Base-by-base conservation (phyloP, 169 alveolate species). In the Plasmodium falciparum region DNA sequence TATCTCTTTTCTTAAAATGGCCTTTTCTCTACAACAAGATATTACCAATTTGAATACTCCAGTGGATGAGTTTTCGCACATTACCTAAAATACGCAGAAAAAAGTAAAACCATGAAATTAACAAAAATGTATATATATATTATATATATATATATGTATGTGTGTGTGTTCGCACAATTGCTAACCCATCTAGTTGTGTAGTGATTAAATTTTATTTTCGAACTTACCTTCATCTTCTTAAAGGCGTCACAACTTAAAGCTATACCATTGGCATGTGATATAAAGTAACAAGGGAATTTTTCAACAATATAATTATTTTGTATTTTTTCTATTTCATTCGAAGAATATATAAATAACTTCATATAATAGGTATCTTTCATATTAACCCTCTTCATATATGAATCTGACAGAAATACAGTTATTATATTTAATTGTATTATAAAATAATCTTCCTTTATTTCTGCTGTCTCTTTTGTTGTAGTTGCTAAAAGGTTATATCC, bases 181-280 rank as follows among this genome's bases (percentile, higher is more conserved):
- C 15, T 33, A 33, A 33, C 43, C 43, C 43, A 0, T 33, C 4
- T 33, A 33, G 20, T 54, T 54, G 22, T 61, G n/a, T 22, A 22
- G 0, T 8, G 17, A 61, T 61, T 20, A 2, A 2, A 33, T 33
- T 33, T 33, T 33, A 0, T 33, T 33, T 61, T 2, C 22, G 45
- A 26, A 50, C 78, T 76, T 65, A 65, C 76, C 45, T 76, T 73
- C 15, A 76, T 20, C 45, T 76, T 76, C 59, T 76, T 76, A 70
- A 76, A 76, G 24, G 76, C 89, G 50, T 76, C 89, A 50, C 78
- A 63, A 43, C 89, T 63, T 65, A 76, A 50, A 11, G 71, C 75
- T 49, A 76, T 63, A 22, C 89, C 89, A 56, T 69, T 76, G 6
- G 76, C 50, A 50, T 76, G 76, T 9, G 89, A 76, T 12, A 71